Evolutionary conservation across 495 filamentous ascomycete species (phyloP), one percentile per base, ranked within the genome.

Genomic region (Penicillium malachiteum): DNA sequence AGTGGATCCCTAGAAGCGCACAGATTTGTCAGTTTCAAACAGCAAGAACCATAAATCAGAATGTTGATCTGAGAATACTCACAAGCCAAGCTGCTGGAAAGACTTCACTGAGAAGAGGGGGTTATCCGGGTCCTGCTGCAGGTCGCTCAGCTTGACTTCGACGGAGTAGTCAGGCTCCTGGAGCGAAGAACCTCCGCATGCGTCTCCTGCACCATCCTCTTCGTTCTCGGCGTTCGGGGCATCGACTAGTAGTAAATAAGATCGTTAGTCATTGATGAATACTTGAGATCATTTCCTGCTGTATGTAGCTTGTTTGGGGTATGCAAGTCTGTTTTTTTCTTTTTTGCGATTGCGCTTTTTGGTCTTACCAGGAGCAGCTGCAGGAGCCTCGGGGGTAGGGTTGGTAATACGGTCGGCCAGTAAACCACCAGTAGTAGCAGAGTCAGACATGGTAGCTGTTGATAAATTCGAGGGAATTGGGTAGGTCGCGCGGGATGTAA

Each of bases 21-120:
- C 38, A 41, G 55, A 10, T 42, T n/a, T 14, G 52, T 62, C 26
- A 67, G 58, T 26, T 4, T 2, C 14, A 34, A 34, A 10, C 12
- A 9, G 34, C 9, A 37, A 37, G 34, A 1, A 9, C 0, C 45
- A 31, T 32, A 0, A 7, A n/a, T 34, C 0, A 3, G 16, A 5
- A 10, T 12, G 0, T 1, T 0, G n/a, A 18, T 17, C 9, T 35
- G 21, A 7, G 9, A 42, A 33, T 26, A 83, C 87, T 76, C 68
- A 92, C 86, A 97, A 76, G 59, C 89, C 86, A 54, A 99, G 82
- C 55, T 96, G 83, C 38, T 96, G 87, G 66, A 97, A 99, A 0
- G 79, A 83, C 58, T 87, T 87, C 49, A 86, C 83, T 9, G 94
- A 97, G 71, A 81, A 92, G 17, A 98, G 79, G 3, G 94, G 94